A percentile compares a stretch with the other conserved stretches of the same genome.
Conservation (phyloP, 495 filamentous ascomycete species). For the Hyaloscypha finlandica region DNA sequence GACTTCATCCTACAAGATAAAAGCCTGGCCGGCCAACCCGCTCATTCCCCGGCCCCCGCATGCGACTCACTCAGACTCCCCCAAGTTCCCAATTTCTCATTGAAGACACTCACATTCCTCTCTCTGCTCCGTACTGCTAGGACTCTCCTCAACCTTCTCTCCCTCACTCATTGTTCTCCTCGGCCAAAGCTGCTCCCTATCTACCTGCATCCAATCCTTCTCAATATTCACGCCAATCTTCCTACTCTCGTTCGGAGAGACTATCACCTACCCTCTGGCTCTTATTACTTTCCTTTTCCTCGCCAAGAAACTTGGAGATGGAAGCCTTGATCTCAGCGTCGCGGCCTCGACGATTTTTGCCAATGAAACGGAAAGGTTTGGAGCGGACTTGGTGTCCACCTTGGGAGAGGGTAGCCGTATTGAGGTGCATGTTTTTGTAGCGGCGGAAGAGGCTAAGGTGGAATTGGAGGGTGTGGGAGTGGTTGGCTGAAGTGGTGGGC, state of each 20-base stretch:
- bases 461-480: neutral
- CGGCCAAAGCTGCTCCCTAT: neutral
- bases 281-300: neutral
- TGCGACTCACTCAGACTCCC: neutral
- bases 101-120: neutral
- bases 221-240: neutral
- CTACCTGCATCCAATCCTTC: neutral
- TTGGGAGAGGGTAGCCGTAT: neutral
- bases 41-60: no score
- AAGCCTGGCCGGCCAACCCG: no score
- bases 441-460: neutral
- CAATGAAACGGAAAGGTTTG: neutral
- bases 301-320: neutral
- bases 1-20: no score
- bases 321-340: neutral
- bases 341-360: neutral
- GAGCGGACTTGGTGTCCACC: neutral
- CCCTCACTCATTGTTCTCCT: neutral
- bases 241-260: neutral
- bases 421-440: neutral
- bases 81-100: neutral
- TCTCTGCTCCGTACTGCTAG: neutral
- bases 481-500: neutral
- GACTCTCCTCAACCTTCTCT: neutral
- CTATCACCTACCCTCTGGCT: neutral